Conservation (phyloP, 148 eudicot species). For the Silene conica region DNA sequence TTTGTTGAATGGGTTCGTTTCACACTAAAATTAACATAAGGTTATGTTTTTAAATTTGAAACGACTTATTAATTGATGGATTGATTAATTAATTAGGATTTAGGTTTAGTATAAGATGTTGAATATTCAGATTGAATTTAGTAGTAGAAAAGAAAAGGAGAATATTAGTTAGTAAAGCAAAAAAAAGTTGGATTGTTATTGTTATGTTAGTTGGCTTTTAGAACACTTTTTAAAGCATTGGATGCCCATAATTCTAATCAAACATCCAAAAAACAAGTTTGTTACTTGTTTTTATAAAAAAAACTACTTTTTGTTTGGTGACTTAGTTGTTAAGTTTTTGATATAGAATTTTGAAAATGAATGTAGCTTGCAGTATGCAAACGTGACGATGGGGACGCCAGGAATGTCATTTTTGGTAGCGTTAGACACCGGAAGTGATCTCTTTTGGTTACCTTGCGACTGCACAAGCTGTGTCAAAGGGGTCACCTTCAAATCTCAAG, state of each 20-base stretch:
- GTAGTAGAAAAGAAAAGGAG: not conserved
- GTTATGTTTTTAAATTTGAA: too few relatives aligned
- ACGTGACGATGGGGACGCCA: slow-evolving; percentile 80
- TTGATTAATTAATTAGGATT: too few relatives aligned
- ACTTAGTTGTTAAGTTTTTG: not conserved
- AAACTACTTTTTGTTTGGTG: not conserved
- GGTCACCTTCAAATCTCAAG: slow-evolving; percentile 29
- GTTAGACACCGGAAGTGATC: slow-evolving; percentile 88
- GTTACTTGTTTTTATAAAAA: not conserved
- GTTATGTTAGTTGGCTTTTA: slow-evolving; percentile 10
- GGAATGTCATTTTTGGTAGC: slow-evolving; percentile 66
- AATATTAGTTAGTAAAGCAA: slow-evolving; percentile 7
- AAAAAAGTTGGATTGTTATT: slow-evolving; percentile 9
- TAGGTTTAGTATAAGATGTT: not conserved
- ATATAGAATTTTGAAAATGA: not conserved
- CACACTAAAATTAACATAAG: too few relatives aligned
- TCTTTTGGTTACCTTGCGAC: slow-evolving; percentile 94
- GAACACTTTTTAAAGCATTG: slow-evolving; percentile 18
- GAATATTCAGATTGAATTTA: slow-evolving; percentile 18
- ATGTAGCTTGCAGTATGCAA: slow-evolving; percentile 82
- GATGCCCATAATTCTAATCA: slow-evolving; percentile 27
- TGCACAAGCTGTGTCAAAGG: slow-evolving; percentile 54
- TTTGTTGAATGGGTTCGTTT: too few relatives aligned
- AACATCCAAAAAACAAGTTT: slow-evolving; percentile 17
- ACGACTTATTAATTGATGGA: too few relatives aligned